These are phyloP conservation scores for Eucalyptus albens DNA, from an alignment of 345 rosid genomes.

Conservation along the genomic window DNA sequence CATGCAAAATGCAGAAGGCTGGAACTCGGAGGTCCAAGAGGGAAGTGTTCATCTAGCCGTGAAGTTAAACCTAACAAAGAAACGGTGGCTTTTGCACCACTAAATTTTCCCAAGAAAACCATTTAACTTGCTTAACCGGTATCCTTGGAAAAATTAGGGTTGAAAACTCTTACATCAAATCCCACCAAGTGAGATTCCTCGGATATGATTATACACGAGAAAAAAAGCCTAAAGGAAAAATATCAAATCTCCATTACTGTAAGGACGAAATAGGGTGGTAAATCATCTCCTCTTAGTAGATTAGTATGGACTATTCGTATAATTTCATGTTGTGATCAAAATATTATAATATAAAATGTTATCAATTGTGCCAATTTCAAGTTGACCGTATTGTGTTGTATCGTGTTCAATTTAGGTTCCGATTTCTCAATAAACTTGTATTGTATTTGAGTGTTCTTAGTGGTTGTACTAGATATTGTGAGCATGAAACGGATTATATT, in stretches of 20 bases:
- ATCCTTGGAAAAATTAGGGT: not conserved
- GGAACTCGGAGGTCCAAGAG: not conserved
- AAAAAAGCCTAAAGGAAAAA: not conserved
- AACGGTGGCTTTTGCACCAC: not conserved
- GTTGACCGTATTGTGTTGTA: too few species aligned
- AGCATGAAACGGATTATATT: too few species aligned
- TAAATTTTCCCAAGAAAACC: not conserved
- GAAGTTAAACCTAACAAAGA: not conserved
- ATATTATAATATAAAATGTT: not conserved
- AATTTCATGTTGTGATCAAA: not conserved
- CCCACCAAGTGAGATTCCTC: not conserved
- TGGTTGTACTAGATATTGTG: not conserved
- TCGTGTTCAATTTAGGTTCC: not conserved
- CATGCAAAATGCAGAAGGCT: not conserved
- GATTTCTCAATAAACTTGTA: fast-evolving
- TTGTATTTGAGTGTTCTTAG: fast-evolving
- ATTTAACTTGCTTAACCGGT: not conserved
- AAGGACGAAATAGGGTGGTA: not conserved
- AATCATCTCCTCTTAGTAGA: fast-evolving
- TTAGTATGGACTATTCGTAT: fast-evolving
- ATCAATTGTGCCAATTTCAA: not conserved
- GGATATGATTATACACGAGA: not conserved
- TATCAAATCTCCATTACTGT: fast-evolving
- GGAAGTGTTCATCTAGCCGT: not conserved
- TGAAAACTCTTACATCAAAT: not conserved